Conservation (phyloP, 2,329 filamentous ascomycete species). For the Xylaria arbuscula region DNA sequence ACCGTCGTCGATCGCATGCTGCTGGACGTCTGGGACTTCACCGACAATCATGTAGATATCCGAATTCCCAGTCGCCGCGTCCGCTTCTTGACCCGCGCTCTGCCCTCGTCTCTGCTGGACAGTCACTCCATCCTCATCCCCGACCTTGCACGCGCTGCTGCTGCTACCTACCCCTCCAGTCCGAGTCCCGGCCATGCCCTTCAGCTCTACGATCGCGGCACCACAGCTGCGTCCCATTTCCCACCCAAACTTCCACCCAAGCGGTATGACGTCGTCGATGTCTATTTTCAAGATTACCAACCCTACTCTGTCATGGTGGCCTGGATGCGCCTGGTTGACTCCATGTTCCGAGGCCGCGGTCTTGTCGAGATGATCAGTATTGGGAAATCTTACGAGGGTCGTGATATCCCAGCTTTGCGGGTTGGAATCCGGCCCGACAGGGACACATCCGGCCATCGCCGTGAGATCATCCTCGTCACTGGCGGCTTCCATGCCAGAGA, state of each 20-base stretch:
- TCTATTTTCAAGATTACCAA: slow-evolving; percentile 95
- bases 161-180: slow-evolving; percentile 74
- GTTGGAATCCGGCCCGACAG: slow-evolving; percentile 66
- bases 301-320: slow-evolving; percentile 83
- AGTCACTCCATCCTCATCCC: slow-evolving; percentile 81
- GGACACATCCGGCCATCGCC: slow-evolving; percentile 57
- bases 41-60: slow-evolving; percentile 84
- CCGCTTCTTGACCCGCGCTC: slow-evolving; percentile 78
- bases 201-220: slow-evolving; percentile 42
- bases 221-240: slow-evolving; percentile 48
- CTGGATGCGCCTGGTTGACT: slow-evolving; percentile 91
- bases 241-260: slow-evolving; percentile 47
- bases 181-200: slow-evolving; percentile 35
- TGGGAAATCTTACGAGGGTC: slow-evolving; percentile 88
- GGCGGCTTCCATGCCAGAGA: slow-evolving; percentile 94
- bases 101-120: slow-evolving; percentile 78
- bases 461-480: slow-evolving; percentile 83
- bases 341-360: slow-evolving; percentile 79
- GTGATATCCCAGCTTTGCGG: slow-evolving; percentile 84
- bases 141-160: slow-evolving; percentile 81
- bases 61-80: slow-evolving; percentile 80
- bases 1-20: slow-evolving; percentile 66
- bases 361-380: slow-evolving; percentile 79
- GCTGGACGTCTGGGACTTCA: slow-evolving; percentile 91
- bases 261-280: slow-evolving; percentile 63